These are phyloP conservation scores for Zymoseptoria ardabiliae DNA, from an alignment of 2,329 filamentous ascomycete species.

Conservation along the genomic window DNA sequence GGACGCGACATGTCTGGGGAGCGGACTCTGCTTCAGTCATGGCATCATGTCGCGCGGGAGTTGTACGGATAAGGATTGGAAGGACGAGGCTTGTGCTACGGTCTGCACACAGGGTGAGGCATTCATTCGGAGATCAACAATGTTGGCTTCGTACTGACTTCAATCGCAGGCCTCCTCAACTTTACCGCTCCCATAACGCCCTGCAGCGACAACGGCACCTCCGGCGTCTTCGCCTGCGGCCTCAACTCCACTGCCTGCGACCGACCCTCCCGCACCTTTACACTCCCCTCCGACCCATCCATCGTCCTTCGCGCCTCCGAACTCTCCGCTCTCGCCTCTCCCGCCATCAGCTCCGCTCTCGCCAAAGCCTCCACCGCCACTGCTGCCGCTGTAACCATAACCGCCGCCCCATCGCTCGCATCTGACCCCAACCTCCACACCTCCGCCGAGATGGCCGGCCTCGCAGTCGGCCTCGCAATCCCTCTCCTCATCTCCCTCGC, in stretches of 20 bases:
- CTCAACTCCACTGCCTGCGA: constrained; percentile 20
- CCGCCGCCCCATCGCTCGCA: neutral
- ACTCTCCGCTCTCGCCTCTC: constrained; percentile 19
- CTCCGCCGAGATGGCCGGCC: constrained; percentile 22
- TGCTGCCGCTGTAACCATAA: neutral
- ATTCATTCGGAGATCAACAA: neutral
- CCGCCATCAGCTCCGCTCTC: constrained; percentile 13
- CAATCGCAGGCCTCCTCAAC: constrained; percentile 1
- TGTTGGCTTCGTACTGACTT: neutral
- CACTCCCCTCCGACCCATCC: constrained; percentile 16
- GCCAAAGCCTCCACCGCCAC: constrained; percentile 1
- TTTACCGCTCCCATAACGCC: constrained; percentile 20
- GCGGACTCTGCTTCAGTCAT: constrained; percentile 26
- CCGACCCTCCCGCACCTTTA: constrained; percentile 20
- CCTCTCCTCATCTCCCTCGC: constrained; percentile 23
- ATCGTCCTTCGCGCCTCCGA: constrained; percentile 26
- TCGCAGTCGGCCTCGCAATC: constrained; percentile 23
- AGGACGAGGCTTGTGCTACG: constrained; percentile 21
- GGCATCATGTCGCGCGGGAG: constrained; percentile 25
- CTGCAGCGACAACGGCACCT: constrained; percentile 15
- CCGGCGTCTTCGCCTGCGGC: constrained; percentile 28
- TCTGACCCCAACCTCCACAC: constrained; percentile 14
- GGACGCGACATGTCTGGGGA: constrained; percentile 26
- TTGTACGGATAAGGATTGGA: constrained; percentile 29
- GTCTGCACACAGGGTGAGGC: constrained; percentile 5